These are phyloP conservation scores for Kluyveromyces dobzhanskii DNA, from an alignment of 805 yeast species.

Conservation along the genomic window DNA sequence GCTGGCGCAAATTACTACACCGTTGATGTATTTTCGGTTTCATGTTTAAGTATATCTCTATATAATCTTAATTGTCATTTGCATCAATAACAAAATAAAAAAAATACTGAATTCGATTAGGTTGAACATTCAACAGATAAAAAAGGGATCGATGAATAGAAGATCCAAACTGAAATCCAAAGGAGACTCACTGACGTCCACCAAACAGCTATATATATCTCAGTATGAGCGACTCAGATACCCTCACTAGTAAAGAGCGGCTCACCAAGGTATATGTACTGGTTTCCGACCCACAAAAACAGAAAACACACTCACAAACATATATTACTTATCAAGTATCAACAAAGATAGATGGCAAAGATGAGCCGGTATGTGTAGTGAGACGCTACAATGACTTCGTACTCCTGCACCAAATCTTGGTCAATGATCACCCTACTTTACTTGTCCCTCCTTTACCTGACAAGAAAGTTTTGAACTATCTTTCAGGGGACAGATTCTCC, in stretches of 20 bases:
- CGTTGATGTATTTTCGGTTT: too few relatives aligned
- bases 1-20: too few relatives aligned
- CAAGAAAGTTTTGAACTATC: conserved; percentile 80
- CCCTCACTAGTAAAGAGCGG: too few relatives aligned
- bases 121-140: neutral
- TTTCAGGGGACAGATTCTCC: conserved; percentile 89
- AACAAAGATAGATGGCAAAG: conserved; percentile 15
- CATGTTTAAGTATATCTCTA: too few relatives aligned
- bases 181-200: too few relatives aligned
- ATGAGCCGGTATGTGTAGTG: conserved; percentile 24
- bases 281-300: conserved; percentile 29
- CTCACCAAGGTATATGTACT: conserved; percentile 11
- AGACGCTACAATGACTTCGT: conserved; percentile 84
- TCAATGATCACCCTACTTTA: conserved; percentile 74
- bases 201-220: too few relatives aligned
- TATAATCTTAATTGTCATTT: too few relatives aligned
- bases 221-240: too few relatives aligned
- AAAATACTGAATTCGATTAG: neutral
- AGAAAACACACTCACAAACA: conserved; percentile 19
- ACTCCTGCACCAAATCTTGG: conserved; percentile 62
- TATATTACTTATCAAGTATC: conserved; percentile 28
- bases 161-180: too few relatives aligned
- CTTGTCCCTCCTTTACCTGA: conserved; percentile 93
- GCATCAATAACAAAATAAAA: too few relatives aligned
- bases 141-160: neutral